Evolutionary conservation across 1,284 basidiomycete genomes (phyloP), one percentile per base, ranked within the genome.

Genomic region (Laetiporus sulphureus): DNA sequence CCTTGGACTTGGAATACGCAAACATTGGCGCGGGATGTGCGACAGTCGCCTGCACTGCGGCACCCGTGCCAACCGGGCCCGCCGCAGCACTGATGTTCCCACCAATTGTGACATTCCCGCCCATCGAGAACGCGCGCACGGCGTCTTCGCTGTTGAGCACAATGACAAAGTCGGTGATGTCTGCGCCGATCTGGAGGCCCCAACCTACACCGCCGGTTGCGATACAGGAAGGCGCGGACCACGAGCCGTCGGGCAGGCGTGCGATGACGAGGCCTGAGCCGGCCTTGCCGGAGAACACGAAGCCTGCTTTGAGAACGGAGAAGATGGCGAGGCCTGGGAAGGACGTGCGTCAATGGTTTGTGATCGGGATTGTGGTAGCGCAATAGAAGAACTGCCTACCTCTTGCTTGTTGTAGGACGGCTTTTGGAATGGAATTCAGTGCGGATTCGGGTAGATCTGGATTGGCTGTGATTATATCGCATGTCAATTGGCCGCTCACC

Each of bases 71-170:
- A 49, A 98, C 89, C 0, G 95, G 95, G 0, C 93, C 92, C 7
- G 91, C 91, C 0, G 86, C 73, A 1, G 89, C 91, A 40, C 80
- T 83, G 53, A 93, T 73, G 52, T 84, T 87, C 0, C 90, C 90
- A 3, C 96, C 95, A 42, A 99, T 87, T 3, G 95, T 98, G 19
- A 99, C 77, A 61, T 99, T 99, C 4, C 96, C 96, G 16, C 92
- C 92, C 46, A 92, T 74, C 0, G 91, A 91, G 69, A 99, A 99
- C 4, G 96, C 92, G 36, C 83, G 78, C 36, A 99, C 92, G 19
- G 95, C 94, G 48, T 98, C 95, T 51, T 96, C 90, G 50, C 84
- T 90, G 71, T 98, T 98, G 62, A 99, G 83, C 21, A 99, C 92
- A 59, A 99, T 83, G 38, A 91, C 88, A 52, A 91, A 91, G 60